phyloP scores from a whole-genome alignment of 257 asterid genomes.

The Verbascum thapsus region DNA sequence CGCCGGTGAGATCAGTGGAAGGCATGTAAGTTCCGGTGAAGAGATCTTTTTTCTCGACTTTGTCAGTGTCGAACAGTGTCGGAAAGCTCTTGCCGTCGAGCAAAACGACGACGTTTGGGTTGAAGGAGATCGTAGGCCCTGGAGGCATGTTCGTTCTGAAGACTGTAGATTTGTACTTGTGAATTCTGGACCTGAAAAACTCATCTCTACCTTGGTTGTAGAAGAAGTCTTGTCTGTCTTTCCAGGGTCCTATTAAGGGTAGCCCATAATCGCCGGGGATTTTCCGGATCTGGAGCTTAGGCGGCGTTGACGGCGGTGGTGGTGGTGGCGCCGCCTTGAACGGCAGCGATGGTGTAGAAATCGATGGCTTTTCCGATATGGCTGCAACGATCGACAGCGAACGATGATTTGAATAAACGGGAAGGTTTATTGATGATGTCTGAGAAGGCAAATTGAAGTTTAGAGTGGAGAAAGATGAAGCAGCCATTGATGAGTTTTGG shows the following conservation, averaged over 20 bases:
- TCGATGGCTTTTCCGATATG: constrained; percentile 45
- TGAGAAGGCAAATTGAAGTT: constrained; percentile 28
- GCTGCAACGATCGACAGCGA: constrained; percentile 37
- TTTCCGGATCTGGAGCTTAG: constrained; percentile 39
- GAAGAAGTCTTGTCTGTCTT: constrained; percentile 64
- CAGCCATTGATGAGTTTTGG: constrained; percentile 20
- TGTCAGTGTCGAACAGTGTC: constrained; percentile 57
- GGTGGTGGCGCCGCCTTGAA: background rate
- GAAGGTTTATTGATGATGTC: constrained; percentile 20
- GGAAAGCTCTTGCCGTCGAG: constrained; percentile 85
- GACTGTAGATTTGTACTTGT: constrained; percentile 67
- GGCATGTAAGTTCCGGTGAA: constrained; percentile 87
- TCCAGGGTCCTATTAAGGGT: constrained; percentile 66
- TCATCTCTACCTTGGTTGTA: constrained; percentile 81
- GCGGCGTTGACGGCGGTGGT: background rate
- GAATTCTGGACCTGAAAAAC: constrained; percentile 67
- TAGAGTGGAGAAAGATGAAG: constrained; percentile 22
- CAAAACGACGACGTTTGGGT: constrained; percentile 66
- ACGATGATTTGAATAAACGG: too few species aligned
- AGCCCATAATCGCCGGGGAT: constrained; percentile 73
- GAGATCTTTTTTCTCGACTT: constrained; percentile 69
- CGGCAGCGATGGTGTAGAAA: constrained; percentile 21
- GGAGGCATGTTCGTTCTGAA: constrained; percentile 84
- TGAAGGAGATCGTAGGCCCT: constrained; percentile 59
- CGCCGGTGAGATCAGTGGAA: constrained; percentile 72